Conservation (phyloP, 495 filamentous ascomycete species). For the Podospora appendiculata region DNA sequence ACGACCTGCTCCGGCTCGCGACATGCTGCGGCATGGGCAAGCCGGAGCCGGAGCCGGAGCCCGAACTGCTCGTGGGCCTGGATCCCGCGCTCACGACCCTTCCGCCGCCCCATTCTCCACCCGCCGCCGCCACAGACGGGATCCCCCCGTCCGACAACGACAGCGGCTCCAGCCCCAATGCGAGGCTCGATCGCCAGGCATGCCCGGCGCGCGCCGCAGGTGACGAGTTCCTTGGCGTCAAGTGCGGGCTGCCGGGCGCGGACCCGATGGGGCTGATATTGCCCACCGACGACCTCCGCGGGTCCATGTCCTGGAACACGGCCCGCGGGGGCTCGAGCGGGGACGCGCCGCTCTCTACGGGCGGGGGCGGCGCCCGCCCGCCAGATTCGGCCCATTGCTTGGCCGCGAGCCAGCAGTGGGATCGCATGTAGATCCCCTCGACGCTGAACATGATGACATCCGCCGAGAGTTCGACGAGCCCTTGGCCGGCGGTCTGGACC, state of each 20-base stretch:
- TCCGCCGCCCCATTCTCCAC: not conserved
- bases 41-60: too few species aligned
- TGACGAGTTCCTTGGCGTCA: constrained; percentile 24
- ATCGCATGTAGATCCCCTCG: constrained; percentile 82
- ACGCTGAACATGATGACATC: constrained; percentile 83
- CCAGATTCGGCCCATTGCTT: constrained; percentile 52
- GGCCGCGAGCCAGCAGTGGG: constrained; percentile 85
- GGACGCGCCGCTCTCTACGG: not conserved
- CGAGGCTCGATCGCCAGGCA: constrained; percentile 35
- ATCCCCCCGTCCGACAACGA: not conserved
- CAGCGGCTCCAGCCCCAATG: constrained; percentile 39
- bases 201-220: constrained; percentile 16
- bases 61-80: not conserved
- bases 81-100: not conserved
- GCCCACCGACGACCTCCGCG: not conserved
- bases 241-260: constrained; percentile 19
- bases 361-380: not conserved
- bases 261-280: not conserved
- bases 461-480: constrained; percentile 67
- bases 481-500: constrained; percentile 68
- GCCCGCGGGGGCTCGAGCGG: constrained; percentile 33
- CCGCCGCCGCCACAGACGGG: too few species aligned
- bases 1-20: not conserved
- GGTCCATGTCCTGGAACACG: constrained; percentile 23
- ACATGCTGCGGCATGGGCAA: not conserved